Evolutionary conservation across 495 filamentous ascomycete species (phyloP).

Genomic region (Xylaria bambusicola): DNA sequence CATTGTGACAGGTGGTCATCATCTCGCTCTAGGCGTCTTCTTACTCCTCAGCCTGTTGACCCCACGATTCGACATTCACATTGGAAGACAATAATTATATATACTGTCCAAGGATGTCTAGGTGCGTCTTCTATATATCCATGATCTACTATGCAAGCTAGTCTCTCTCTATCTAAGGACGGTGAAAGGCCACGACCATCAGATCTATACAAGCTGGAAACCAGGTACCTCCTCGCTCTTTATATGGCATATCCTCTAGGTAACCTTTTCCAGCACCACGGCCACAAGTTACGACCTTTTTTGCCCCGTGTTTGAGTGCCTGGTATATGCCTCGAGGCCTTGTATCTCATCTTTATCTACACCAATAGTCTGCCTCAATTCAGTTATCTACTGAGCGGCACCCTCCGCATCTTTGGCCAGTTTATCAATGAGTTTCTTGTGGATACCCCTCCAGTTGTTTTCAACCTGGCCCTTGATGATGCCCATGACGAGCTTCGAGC

Average conservation of each 20-base stretch:
- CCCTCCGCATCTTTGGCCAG: conserved; percentile 30
- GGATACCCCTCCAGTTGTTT: conserved; percentile 42
- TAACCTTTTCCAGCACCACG: no score
- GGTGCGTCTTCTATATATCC: not conserved
- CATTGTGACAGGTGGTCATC: no score
- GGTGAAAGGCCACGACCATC: not conserved
- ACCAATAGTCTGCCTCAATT: no score
- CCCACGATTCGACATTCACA: not conserved
- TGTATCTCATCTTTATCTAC: no score
- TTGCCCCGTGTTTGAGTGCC: no score
- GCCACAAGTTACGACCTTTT: no score
- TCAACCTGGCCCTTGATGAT: conserved; percentile 48
- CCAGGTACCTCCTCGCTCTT: not conserved
- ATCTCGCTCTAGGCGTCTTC: no score
- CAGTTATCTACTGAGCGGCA: not conserved
- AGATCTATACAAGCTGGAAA: not conserved
- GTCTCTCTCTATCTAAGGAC: not conserved
- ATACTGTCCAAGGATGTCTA: not conserved
- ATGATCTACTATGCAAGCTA: not conserved
- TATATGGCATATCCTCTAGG: not conserved
- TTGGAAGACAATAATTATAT: not conserved
- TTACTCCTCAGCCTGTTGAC: no score
- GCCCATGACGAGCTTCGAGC: conserved; percentile 43
- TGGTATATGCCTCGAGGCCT: no score
- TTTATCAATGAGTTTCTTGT: conserved; percentile 41